A percentile compares a stretch with the other conserved stretches of the same genome.
These are phyloP conservation scores for Neurospora tetrasperma DNA, from an alignment of 495 filamentous ascomycete genomes.

Conservation along the genomic window DNA sequence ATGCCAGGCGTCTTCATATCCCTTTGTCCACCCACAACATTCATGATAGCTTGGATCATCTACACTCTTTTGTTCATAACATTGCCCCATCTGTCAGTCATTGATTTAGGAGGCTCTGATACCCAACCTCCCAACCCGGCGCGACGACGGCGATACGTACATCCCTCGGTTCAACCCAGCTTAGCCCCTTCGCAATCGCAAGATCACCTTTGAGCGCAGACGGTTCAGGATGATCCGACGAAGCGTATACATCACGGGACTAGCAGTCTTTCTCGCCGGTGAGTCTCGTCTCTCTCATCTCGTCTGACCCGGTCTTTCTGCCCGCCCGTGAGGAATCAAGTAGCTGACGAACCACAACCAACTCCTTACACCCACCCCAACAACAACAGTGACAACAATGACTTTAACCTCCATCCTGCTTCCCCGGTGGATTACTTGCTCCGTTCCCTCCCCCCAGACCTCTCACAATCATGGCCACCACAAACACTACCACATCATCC, in stretches of 20 bases:
- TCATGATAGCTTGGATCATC: neutral
- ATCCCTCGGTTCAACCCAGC: too few species aligned
- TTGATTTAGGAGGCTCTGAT: neutral
- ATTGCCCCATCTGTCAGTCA: neutral
- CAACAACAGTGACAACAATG: constrained; percentile 56
- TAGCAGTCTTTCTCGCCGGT: neutral
- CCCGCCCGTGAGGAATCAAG: neutral
- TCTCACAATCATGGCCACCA: neutral
- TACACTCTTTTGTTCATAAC: neutral
- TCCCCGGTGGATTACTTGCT: constrained; percentile 73
- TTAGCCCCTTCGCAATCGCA: neutral
- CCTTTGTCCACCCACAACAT: neutral
- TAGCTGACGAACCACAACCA: neutral
- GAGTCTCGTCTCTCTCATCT: neutral
- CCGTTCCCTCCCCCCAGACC: constrained; percentile 34
- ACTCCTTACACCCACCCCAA: neutral
- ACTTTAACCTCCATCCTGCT: constrained; percentile 64
- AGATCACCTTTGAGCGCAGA: neutral
- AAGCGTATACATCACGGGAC: neutral
- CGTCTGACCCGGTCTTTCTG: too few species aligned
- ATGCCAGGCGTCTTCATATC: neutral
- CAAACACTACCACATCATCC: neutral
- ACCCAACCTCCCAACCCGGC: neutral
- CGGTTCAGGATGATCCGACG: neutral
- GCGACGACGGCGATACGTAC: too few species aligned